Conservation (phyloP, 805 yeast species). For the Sugiyamaella americana region DNA sequence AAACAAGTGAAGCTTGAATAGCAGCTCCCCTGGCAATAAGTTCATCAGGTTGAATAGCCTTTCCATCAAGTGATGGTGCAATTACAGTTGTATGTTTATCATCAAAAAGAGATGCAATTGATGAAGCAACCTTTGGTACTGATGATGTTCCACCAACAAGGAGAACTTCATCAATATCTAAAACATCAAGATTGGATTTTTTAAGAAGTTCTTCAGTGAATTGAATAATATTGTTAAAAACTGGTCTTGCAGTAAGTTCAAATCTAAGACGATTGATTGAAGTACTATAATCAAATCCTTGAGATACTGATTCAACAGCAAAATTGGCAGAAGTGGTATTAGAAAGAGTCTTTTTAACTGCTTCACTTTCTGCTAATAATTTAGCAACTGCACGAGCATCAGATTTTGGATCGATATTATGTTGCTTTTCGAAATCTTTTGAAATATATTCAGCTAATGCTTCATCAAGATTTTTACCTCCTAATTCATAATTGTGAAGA, state of each 20-base stretch:
- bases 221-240: slow-evolving; percentile 64
- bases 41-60: slow-evolving; percentile 84
- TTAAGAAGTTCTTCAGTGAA: slow-evolving; percentile 69
- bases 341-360: slow-evolving; percentile 85
- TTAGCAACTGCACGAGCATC: slow-evolving; percentile 85
- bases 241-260: slow-evolving; percentile 79
- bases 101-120: slow-evolving; percentile 71
- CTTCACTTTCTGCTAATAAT: slow-evolving; percentile 72
- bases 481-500: slow-evolving; percentile 71
- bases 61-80: slow-evolving; percentile 69
- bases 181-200: slow-evolving; percentile 77
- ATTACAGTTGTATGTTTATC: slow-evolving; percentile 59
- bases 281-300: slow-evolving; percentile 89
- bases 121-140: slow-evolving; percentile 83
- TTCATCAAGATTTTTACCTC: slow-evolving; percentile 82
- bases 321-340: slow-evolving; percentile 84
- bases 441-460: slow-evolving; percentile 79
- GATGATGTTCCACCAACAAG: slow-evolving; percentile 91
- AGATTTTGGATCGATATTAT: slow-evolving; percentile 68
- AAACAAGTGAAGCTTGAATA: slow-evolving; percentile 79
- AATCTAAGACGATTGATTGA: slow-evolving; percentile 89
- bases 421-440: slow-evolving; percentile 89
- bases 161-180: slow-evolving; percentile 86
- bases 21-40: slow-evolving; percentile 92
- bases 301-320: slow-evolving; percentile 91